Base-by-base conservation (phyloP, 768 basidiomycete species). In the Mycena belliarum region DNA sequence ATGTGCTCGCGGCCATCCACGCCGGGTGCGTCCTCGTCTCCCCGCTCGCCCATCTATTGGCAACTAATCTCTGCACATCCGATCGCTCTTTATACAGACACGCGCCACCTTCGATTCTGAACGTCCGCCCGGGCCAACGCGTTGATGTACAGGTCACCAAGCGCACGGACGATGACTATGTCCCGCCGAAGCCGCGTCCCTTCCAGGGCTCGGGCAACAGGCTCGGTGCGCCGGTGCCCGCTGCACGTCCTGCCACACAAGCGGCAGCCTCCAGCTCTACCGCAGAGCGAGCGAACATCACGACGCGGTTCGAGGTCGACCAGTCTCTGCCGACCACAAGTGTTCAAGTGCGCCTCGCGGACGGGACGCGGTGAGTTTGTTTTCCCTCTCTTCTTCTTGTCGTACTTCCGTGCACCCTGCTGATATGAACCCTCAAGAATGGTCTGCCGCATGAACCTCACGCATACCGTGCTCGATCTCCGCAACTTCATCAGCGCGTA, bases 401-500 rank as follows among this genome's bases (percentile, higher is more conserved):
- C 29, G 14, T 7, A 32, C 14, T 32, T n/a, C n/a, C n/a, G n/a
- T n/a, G n/a, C n/a, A n/a, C n/a, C n/a, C n/a, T n/a, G n/a, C n/a
- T n/a, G n/a, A n/a, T n/a, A n/a, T n/a, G n/a, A n/a, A n/a, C n/a
- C n/a, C n/a, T n/a, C n/a, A n/a, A 85, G 87, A 60, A 75, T 89
- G 63, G 82, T 85, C 9, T 84, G 80, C 37, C 76, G 85, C 47
- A 86, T 91, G 83, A 92, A 92, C 68, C 73, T 88, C 47, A 82
- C 83, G 8, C 88, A 92, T 63, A 91, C 87, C 0, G 83, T 91
- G 5, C 77, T 77, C 16, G 88, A 91, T 68, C 74, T 91, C 44
- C 73, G 89, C 37, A 77, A 72, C 62, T 89, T 86, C 66, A 87
- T 91, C 73, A 83, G 89, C 57, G 83, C 84, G 87, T 89, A 63